phyloP scores from a whole-genome alignment of 345 rosid genomes.

The Salix dunnii region DNA sequence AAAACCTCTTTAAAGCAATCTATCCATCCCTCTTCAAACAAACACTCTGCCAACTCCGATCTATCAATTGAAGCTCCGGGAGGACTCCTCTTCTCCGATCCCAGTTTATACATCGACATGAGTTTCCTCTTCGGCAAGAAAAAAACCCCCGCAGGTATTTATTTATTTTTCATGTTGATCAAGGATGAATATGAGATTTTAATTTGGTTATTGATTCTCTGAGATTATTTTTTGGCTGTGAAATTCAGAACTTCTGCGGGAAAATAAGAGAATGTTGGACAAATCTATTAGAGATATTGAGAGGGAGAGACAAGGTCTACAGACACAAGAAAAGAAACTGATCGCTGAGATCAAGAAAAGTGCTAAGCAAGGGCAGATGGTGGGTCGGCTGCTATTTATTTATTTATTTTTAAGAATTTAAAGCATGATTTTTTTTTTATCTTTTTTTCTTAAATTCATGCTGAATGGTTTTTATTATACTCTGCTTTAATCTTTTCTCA shows the following conservation, averaged over 20 bases:
- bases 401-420: not conserved
- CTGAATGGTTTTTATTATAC: not conserved
- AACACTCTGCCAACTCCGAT: not conserved
- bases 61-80: not conserved
- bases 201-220: not conserved
- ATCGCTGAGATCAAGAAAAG: conserved; percentile 83
- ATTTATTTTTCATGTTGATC: not conserved
- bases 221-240: not conserved
- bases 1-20: not conserved
- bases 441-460: not conserved
- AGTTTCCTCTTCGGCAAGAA: conserved; percentile 78
- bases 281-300: conserved; percentile 93
- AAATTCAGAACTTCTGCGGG: conserved; percentile 78
- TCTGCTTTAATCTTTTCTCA: too few relatives aligned
- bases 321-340: conserved; percentile 86
- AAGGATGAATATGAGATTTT: not conserved
- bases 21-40: not conserved
- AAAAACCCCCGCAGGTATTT: conserved; percentile 68
- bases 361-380: conserved; percentile 99
- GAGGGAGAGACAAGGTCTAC: conserved; percentile 92
- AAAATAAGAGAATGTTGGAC: conserved; percentile 92
- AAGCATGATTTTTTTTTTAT: not conserved
- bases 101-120: conserved; percentile 27
- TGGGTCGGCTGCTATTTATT: conserved; percentile 15
- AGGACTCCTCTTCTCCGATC: conserved; percentile 1